phyloP scores from a whole-genome alignment of 345 rosid species.

The Psidium guajava region DNA sequence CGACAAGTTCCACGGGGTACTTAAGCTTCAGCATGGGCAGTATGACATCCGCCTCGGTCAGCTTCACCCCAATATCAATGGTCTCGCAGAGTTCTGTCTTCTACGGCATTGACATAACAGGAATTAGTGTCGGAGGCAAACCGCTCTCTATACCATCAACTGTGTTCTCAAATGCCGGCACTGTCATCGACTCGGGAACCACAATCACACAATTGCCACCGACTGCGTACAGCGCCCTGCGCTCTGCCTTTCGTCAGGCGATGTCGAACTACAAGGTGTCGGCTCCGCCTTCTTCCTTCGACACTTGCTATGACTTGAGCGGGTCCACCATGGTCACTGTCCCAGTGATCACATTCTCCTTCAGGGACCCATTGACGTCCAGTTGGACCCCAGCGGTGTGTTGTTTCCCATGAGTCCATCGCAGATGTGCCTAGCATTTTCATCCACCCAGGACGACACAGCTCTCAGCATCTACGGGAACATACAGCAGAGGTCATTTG shows the following conservation, averaged over 20 bases:
- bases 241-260: background rate
- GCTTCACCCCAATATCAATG: background rate
- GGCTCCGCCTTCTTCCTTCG: background rate
- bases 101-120: background rate
- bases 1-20: background rate
- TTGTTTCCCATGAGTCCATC: background rate
- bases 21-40: constrained; percentile 4
- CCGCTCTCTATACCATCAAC: background rate
- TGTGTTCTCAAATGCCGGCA: background rate
- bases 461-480: background rate
- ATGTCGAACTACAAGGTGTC: background rate
- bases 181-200: background rate
- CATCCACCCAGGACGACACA: background rate
- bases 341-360: background rate
- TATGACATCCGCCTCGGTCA: background rate
- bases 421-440: background rate
- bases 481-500: background rate
- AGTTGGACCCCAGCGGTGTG: background rate
- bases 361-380: background rate
- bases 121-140: constrained; percentile 3
- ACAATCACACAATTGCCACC: background rate
- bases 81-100: background rate
- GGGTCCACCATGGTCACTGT: background rate
- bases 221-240: background rate
- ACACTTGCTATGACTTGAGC: constrained; percentile 3